Base-by-base conservation (phyloP, 1,284 basidiomycete species). In the Trichosporon sp. region DNA sequence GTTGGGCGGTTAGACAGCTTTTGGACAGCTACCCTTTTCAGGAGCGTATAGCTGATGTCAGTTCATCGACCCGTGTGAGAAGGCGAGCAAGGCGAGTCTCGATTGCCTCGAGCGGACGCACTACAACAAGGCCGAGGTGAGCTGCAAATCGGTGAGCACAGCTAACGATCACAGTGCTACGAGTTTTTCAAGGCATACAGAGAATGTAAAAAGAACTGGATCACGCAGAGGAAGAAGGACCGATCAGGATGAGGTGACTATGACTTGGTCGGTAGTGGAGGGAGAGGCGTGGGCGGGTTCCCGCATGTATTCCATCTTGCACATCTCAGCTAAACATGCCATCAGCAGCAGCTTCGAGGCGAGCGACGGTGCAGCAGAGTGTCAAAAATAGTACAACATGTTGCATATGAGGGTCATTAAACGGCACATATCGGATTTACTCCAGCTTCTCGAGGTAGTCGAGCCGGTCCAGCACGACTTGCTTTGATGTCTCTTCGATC, bases 401-500 rank as follows among this genome's bases (percentile, higher is more conserved):
- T 21, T 36, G 49, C 49, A 54, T 54, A 29, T 29, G 27, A 29
- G 16, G 49, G 49, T 54, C 49, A 29, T 54, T 29, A 36, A n/a
- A 27, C 16, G 34, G 19, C 49, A 54, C 49, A 29, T n/a, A 29
- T 14, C 25, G 14, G 21, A 10, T 25, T 59, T 67, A 67, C 21
- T 67, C 92, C 61, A 96, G 82, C 79, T 92, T 92, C 82, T 95
- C 94, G 65, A 96, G 81, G 73, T 90, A 89, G 71, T 96, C 95
- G 59, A 99, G 80, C 63, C 95, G 86, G 46, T 89, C 86, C 34
- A 99, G 82, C 0, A 99, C 93, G 19, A 97, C 95, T 60, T 93
- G 90, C 78, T 97, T 97, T 78, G 89, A 93, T 23, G 95, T 98
- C 81, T 99, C 96, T 81, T 98, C 93, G 56, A 99, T 91, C 81